Evolutionary conservation across 148 eudicot species (phyloP).

Genomic region (Vaccinium corymbosum): DNA sequence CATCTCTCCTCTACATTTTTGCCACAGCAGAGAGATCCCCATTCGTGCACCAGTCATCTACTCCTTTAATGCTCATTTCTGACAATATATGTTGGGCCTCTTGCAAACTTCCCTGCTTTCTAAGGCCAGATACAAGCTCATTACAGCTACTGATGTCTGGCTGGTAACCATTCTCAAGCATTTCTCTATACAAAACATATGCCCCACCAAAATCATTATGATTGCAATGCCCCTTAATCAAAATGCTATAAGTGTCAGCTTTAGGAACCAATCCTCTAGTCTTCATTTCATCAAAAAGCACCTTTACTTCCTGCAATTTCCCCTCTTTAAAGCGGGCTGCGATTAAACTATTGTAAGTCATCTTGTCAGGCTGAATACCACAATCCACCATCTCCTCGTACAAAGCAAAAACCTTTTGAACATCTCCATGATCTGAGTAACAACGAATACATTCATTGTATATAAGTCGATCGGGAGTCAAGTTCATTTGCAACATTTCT

Average conservation of each 20-base stretch:
- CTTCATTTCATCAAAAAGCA: slow-evolving; percentile 63
- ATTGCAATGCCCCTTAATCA: slow-evolving; percentile 61
- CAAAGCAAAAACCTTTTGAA: slow-evolving; percentile 42
- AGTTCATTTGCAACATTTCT: slow-evolving; percentile 48
- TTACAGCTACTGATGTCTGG: slow-evolving; percentile 39
- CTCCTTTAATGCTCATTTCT: slow-evolving; percentile 63
- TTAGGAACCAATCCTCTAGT: slow-evolving; percentile 46
- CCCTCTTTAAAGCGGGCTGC: slow-evolving; percentile 45
- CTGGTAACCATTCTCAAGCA: slow-evolving; percentile 48
- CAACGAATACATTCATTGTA: slow-evolving; percentile 64
- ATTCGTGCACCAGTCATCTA: slow-evolving; percentile 32
- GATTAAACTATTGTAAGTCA: slow-evolving; percentile 74
- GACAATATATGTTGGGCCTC: slow-evolving; percentile 52
- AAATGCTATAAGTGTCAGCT: slow-evolving; percentile 58
- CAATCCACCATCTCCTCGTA: slow-evolving; percentile 48
- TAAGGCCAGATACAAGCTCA: slow-evolving; percentile 66
- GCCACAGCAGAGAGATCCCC: slow-evolving; percentile 41
- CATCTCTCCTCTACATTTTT: slow-evolving; percentile 20
- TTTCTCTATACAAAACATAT: slow-evolving; percentile 64
- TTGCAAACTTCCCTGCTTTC: slow-evolving; percentile 49
- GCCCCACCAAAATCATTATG: slow-evolving; percentile 45
- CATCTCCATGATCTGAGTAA: slow-evolving; percentile 50
- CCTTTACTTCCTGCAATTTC: slow-evolving; percentile 40
- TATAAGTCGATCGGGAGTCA: slow-evolving; percentile 59
- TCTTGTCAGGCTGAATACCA: slow-evolving; percentile 52